Percentiles rank a stretch among this genome's conserved stretches.
phyloP scores from a whole-genome alignment of 176 grass and related monocot genomes.

The Zizania latifolia region DNA sequence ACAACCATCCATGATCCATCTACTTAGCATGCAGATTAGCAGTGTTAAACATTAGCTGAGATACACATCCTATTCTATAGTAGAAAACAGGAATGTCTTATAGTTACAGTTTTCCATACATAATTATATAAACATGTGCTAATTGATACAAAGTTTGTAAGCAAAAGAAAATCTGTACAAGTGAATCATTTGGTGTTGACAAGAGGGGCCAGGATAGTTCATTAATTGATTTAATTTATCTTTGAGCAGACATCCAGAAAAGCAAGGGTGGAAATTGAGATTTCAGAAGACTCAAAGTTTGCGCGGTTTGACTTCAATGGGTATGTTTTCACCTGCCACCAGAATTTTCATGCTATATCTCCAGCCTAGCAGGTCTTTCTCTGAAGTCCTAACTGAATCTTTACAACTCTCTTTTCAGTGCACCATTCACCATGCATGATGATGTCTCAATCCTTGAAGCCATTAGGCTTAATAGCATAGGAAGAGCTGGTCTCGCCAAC shows the following conservation, averaged over 20 bases:
- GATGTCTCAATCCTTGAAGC: slow-evolving; percentile 68
- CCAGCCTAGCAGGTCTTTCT: not conserved
- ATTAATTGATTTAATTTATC: slow-evolving; percentile 25
- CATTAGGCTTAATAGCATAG: slow-evolving; percentile 33
- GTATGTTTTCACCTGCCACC: slow-evolving; percentile 36
- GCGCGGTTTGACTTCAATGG: slow-evolving; percentile 70
- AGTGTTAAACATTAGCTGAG: slow-evolving; percentile 4
- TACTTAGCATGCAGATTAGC: not conserved
- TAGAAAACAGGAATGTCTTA: slow-evolving; percentile 15
- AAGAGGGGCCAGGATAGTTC: not conserved
- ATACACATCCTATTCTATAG: not conserved
- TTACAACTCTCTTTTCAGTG: slow-evolving; percentile 36
- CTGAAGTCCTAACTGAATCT: slow-evolving; percentile 20
- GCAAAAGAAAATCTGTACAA: not conserved
- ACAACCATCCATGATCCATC: not conserved
- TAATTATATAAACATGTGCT: not conserved
- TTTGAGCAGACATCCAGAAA: slow-evolving; percentile 55
- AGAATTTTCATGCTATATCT: no score
- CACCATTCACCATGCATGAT: slow-evolving; percentile 86
- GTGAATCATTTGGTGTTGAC: not conserved
- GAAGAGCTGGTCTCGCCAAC: slow-evolving; percentile 18
- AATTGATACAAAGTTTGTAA: not conserved
- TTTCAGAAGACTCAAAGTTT: slow-evolving; percentile 71
- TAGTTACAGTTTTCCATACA: not conserved
- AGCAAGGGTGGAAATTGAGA: slow-evolving; percentile 86